Percentiles rank a stretch among this genome's conserved stretches.
These are phyloP conservation scores for Hyaloscypha variabilis DNA, from an alignment of 495 filamentous ascomycete species.

Conservation along the genomic window DNA sequence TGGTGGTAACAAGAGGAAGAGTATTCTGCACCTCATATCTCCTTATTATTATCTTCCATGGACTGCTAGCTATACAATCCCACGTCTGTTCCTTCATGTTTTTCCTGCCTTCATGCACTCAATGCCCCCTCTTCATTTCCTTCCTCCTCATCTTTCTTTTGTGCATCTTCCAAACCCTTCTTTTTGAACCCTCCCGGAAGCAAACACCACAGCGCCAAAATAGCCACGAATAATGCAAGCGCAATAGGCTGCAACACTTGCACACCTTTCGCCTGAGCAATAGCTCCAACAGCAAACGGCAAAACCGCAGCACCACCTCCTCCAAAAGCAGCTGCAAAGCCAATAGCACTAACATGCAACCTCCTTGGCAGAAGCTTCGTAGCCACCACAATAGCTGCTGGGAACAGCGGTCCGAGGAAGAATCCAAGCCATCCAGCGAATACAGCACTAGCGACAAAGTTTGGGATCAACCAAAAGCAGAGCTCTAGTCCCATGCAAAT, in stretches of 20 bases:
- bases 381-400: slow-evolving; percentile 75
- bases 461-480: slow-evolving; percentile 82
- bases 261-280: slow-evolving; percentile 80
- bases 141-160: slow-evolving; percentile 12
- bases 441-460: slow-evolving; percentile 71
- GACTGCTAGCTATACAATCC: background rate
- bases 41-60: no score
- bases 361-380: slow-evolving; percentile 79
- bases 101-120: background rate
- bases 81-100: background rate
- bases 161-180: slow-evolving; percentile 20
- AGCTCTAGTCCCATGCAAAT: slow-evolving; percentile 71
- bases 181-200: slow-evolving; percentile 33
- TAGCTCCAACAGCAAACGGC: slow-evolving; percentile 76
- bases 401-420: slow-evolving; percentile 80
- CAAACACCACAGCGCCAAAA: slow-evolving; percentile 29
- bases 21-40: no score
- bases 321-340: slow-evolving; percentile 82
- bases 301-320: slow-evolving; percentile 78
- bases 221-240: slow-evolving; percentile 25
- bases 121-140: background rate
- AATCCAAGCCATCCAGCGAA: slow-evolving; percentile 77
- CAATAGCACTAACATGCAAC: slow-evolving; percentile 80
- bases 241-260: slow-evolving; percentile 48
- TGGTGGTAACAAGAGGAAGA: no score